Conservation (phyloP, 257 asterid genomes). For the Nicotiana otophora region DNA sequence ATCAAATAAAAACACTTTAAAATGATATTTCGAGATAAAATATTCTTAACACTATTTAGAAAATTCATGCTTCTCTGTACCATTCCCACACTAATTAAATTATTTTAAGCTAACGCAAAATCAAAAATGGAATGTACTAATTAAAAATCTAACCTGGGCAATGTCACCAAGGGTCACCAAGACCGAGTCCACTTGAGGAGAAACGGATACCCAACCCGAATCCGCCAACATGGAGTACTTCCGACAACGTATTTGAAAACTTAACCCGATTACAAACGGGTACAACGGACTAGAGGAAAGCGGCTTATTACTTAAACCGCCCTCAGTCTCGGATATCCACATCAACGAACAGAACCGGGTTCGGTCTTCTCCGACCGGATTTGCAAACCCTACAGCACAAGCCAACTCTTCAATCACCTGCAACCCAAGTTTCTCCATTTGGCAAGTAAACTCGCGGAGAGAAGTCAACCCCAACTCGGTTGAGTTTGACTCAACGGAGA, state of each 20-base stretch:
- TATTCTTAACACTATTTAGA: too few relatives aligned
- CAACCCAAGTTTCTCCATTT: constrained; percentile 53
- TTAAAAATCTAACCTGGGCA: constrained; percentile 45
- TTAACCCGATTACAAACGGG: constrained; percentile 60
- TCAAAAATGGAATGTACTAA: neutral
- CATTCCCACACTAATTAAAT: neutral
- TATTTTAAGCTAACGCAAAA: neutral
- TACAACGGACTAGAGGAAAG: constrained; percentile 49
- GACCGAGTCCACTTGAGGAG: constrained; percentile 44
- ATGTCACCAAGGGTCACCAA: constrained; percentile 71
- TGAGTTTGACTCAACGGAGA: constrained; percentile 22
- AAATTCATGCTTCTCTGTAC: neutral
- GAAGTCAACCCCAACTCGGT: constrained; percentile 24
- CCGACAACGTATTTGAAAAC: constrained; percentile 35
- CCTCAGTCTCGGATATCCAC: constrained; percentile 58
- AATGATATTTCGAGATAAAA: neutral
- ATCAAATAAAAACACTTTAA: too few relatives aligned
- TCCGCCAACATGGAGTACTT: constrained; percentile 43
- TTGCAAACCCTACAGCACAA: constrained; percentile 42
- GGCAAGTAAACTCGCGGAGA: constrained; percentile 39
- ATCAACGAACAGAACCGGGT: constrained; percentile 30
- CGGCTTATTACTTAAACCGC: constrained; percentile 2
- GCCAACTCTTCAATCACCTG: constrained; percentile 44
- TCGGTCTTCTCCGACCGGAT: constrained; percentile 33
- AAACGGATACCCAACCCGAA: constrained; percentile 56